These are phyloP conservation scores for Podaxis sp. DNA, from an alignment of 768 basidiomycete genomes.

Conservation along the genomic window DNA sequence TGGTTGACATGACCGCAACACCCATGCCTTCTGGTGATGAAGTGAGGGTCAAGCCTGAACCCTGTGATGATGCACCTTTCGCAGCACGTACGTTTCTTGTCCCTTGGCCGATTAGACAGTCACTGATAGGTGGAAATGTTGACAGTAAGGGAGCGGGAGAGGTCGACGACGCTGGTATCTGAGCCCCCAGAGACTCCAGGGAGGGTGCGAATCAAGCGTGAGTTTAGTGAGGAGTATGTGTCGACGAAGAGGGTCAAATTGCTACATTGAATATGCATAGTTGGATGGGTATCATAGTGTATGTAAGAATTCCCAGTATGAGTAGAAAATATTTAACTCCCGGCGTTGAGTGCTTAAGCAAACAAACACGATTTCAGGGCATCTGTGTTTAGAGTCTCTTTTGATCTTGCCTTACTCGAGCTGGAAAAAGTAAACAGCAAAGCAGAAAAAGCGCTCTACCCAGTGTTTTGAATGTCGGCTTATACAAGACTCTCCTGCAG, in stretches of 20 bases:
- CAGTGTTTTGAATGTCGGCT: no score
- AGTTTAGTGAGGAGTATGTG: background rate
- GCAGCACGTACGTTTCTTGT: background rate
- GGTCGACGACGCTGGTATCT: background rate
- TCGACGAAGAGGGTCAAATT: background rate
- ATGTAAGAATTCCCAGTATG: no score
- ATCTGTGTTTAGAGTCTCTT: no score
- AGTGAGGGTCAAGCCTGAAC: background rate
- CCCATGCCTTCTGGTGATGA: background rate
- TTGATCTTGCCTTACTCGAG: no score
- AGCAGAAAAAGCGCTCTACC: no score
- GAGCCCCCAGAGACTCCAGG: background rate
- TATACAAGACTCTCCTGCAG: no score
- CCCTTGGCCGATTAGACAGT: no score
- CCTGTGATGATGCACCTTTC: background rate
- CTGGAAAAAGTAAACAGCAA: no score
- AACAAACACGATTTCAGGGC: no score
- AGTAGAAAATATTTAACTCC: no score
- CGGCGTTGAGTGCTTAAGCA: no score
- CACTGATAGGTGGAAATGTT: background rate
- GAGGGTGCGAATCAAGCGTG: background rate
- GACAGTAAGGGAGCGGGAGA: background rate
- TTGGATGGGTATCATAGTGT: background rate
- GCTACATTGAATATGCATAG: background rate
- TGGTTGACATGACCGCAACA: conserved; percentile 1